These are phyloP conservation scores for Pythium monospermum DNA, from an alignment of 352 stramenopile species.

Conservation along the genomic window DNA sequence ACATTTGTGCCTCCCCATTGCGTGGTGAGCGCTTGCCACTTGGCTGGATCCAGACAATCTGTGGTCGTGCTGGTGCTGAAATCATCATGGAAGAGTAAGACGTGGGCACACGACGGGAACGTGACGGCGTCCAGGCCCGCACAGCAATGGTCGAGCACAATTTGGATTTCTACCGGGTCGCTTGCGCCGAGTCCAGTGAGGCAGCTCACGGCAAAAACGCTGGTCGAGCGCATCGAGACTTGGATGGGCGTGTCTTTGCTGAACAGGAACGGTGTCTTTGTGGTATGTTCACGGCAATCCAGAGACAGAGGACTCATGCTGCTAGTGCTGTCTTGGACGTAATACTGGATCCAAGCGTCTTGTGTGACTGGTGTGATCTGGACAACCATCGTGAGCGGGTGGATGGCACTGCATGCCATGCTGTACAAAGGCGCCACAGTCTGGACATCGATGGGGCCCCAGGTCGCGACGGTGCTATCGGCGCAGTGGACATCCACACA, in stretches of 20 bases:
- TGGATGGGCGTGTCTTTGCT: constrained; percentile 2
- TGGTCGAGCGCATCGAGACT: constrained; percentile 21
- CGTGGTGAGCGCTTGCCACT: constrained; percentile 38
- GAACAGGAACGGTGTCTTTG: neutral
- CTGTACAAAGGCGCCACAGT: constrained; percentile 20
- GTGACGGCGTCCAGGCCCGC: constrained; percentile 37
- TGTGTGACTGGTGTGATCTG: constrained; percentile 7
- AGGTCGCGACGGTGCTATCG: constrained; percentile 14
- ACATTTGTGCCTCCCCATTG: constrained; percentile 58
- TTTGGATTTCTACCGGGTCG: constrained; percentile 23
- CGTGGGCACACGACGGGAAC: constrained; percentile 32
- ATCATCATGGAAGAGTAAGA: constrained; percentile 52
- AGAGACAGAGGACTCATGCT: no score
- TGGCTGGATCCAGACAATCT: constrained; percentile 36
- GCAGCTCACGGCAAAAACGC: constrained; percentile 48
- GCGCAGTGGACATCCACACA: constrained; percentile 26
- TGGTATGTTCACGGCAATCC: constrained; percentile 6
- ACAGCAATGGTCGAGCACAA: constrained; percentile 47
- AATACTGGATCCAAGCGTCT: constrained; percentile 24
- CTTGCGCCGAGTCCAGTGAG: constrained; percentile 41
- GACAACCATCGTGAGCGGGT: constrained; percentile 19
- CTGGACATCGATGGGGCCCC: constrained; percentile 21
- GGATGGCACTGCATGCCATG: constrained; percentile 21
- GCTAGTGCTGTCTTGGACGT: constrained; percentile 2
- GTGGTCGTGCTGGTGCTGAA: no score